Percentiles rank a stretch among this genome's conserved stretches.
Evolutionary conservation across 148 eudicot species (phyloP).

Genomic region (Dysphania ambrosioides): DNA sequence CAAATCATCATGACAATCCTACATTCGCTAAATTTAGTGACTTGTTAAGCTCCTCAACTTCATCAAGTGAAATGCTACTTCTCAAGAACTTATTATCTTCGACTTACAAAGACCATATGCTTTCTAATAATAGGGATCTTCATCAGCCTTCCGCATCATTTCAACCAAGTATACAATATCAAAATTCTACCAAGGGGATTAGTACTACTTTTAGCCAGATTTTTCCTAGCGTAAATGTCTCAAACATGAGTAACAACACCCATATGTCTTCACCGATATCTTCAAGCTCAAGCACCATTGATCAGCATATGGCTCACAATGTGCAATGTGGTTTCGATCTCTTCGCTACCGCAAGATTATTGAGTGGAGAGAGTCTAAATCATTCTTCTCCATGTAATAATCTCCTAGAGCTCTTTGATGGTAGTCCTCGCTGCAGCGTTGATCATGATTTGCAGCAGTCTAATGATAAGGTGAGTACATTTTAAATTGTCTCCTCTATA

Average conservation of each 20-base stretch:
- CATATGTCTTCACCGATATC: slow-evolving; percentile 18
- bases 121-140: slow-evolving; percentile 5
- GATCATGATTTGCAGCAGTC: slow-evolving; percentile 46
- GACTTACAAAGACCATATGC: slow-evolving; percentile 24
- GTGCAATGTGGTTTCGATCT: slow-evolving; percentile 53
- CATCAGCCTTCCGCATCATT: slow-evolving; percentile 12
- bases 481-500: too few species aligned
- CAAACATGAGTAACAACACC: slow-evolving; percentile 27
- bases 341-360: slow-evolving; percentile 36
- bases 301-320: slow-evolving; percentile 28
- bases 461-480: slow-evolving; percentile 37
- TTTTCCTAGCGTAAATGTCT: too few species aligned
- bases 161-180: slow-evolving; percentile 19
- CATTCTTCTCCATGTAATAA: slow-evolving; percentile 19
- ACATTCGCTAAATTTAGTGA: slow-evolving; percentile 38
- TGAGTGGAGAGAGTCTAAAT: slow-evolving; percentile 29
- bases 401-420: slow-evolving; percentile 37
- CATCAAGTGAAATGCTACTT: slow-evolving; percentile 35
- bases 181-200: slow-evolving; percentile 13
- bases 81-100: slow-evolving; percentile 43
- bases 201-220: slow-evolving; percentile 51
- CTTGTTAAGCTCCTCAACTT: slow-evolving; percentile 36
- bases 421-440: slow-evolving; percentile 35
- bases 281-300: slow-evolving; percentile 33
- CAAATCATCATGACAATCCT: slow-evolving; percentile 18